Base-by-base conservation (phyloP, 2,329 filamentous ascomycete genomes). In the Hymenoscyphus scutula region DNA sequence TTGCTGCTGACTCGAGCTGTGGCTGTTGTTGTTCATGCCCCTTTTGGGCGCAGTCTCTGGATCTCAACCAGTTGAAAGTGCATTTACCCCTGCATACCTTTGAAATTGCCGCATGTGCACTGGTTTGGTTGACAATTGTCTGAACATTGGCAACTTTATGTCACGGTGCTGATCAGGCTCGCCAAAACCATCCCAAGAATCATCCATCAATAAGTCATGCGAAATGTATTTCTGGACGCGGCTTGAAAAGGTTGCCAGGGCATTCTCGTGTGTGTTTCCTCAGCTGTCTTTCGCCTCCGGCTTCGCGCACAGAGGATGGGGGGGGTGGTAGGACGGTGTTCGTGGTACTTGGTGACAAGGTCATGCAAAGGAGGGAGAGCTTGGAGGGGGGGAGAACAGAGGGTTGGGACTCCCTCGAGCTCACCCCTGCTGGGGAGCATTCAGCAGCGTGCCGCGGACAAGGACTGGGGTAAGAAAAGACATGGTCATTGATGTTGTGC, bases 181-280 rank as follows among this genome's bases (percentile, higher is more conserved):
- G 13, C 5, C 13, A 51, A 25, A 51, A 51, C 13, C 19, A 15
- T 51, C 45, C 45, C 45, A 51, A 51, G 45, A 51, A 51, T 25
- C 45, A 51, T 25, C 29, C 29, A 30, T 19, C n/a, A 56, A 19
- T 32, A 55, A 29, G 7, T 56, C 55, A 57, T 57, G 55, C 32
- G 34, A 56, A 30, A 56, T 57, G 55, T 57, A 57, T 57, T 57
- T 57, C 32, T 57, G 32, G 55, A 57, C 32, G 25, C 32, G 37
- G 55, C 23, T 23, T 27, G 34, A 37, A 5, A 37, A 3, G 32
- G 13, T 37, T 37, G 37, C 37, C 23, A 23, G n/a, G 34, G n/a
- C 7, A 41, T 37, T 37, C 32, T 57, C 37, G 55, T 57, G 23
- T 41, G 37, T 27, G 32, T 27, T 57, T 57, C 23, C 13, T 57